Percentiles rank a stretch among this genome's conserved stretches.
phyloP scores from a whole-genome alignment of 2,329 filamentous ascomycete species.

The Graphilbum fragrans region DNA sequence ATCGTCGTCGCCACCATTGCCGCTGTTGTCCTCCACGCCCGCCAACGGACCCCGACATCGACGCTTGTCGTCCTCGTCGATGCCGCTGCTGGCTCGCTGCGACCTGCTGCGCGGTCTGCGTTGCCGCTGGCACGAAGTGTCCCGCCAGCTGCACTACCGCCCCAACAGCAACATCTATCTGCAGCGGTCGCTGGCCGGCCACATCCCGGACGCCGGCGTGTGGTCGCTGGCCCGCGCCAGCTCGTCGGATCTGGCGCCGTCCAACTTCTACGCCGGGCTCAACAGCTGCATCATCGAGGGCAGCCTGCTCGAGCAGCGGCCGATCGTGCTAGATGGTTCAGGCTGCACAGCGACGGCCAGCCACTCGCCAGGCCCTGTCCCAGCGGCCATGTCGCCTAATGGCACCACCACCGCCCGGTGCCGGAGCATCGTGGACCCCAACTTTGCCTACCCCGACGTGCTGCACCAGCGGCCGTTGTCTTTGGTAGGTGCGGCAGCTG shows the following conservation, averaged over 20 bases:
- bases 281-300: slow-evolving; percentile 34
- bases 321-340: too few relatives aligned
- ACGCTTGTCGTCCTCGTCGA: neutral
- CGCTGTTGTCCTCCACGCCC: too few relatives aligned
- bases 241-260: slow-evolving; percentile 28
- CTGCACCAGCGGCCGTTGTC: slow-evolving; percentile 2
- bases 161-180: slow-evolving; percentile 25
- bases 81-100: slow-evolving; percentile 18
- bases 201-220: slow-evolving; percentile 16
- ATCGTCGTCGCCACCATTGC: too few relatives aligned
- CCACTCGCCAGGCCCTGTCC: neutral
- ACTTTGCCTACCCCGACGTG: slow-evolving; percentile 7
- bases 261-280: slow-evolving; percentile 37
- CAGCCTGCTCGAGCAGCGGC: slow-evolving; percentile 11
- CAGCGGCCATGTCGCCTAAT: neutral
- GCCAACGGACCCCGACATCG: too few relatives aligned
- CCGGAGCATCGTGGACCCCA: slow-evolving; percentile 1
- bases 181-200: slow-evolving; percentile 15
- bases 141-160: slow-evolving; percentile 6
- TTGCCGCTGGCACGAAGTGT: slow-evolving; percentile 25
- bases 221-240: slow-evolving; percentile 36
- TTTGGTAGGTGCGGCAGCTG: neutral
- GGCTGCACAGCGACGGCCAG: neutral
- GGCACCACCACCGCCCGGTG: neutral
- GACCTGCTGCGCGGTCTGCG: slow-evolving; percentile 33